Evolutionary conservation across 1,139 yeast genomes (phyloP).

Genomic region (Taphrina pruni): DNA sequence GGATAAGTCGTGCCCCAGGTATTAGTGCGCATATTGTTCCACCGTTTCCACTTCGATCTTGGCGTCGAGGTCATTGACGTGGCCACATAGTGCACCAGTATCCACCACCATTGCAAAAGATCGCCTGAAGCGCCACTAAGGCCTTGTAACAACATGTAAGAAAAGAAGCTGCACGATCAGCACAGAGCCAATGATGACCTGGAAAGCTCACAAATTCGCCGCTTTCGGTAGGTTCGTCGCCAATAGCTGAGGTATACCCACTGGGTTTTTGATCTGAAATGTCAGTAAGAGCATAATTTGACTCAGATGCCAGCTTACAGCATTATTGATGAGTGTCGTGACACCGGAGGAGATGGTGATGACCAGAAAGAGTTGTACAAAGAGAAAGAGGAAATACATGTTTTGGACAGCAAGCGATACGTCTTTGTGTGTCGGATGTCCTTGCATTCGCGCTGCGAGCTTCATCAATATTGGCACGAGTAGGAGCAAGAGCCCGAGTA

Average conservation of each 20-base stretch:
- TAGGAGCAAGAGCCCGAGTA: slow-evolving; percentile 81
- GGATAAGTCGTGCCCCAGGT: slow-evolving; percentile 94
- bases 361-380: slow-evolving; percentile 81
- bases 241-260: slow-evolving; percentile 64
- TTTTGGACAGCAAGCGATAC: slow-evolving; percentile 82
- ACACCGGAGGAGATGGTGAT: slow-evolving; percentile 84
- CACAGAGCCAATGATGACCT: background rate
- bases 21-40: slow-evolving; percentile 64
- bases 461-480: slow-evolving; percentile 81
- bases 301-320: background rate
- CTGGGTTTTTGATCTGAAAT: slow-evolving; percentile 66
- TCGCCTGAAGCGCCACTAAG: slow-evolving; percentile 79
- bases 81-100: slow-evolving; percentile 71
- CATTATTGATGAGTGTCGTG: slow-evolving; percentile 63
- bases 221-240: slow-evolving; percentile 83
- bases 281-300: slow-evolving; percentile 50
- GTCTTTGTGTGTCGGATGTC: slow-evolving; percentile 71
- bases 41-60: slow-evolving; percentile 82
- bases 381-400: slow-evolving; percentile 87
- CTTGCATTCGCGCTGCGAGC: slow-evolving; percentile 62
- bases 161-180: slow-evolving; percentile 53
- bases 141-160: slow-evolving; percentile 78
- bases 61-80: slow-evolving; percentile 81
- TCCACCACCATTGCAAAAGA: slow-evolving; percentile 74
- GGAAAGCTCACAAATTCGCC: slow-evolving; percentile 64